A percentile compares a stretch with the other conserved stretches of the same genome.
Conservation (phyloP, 106 monocot species). For the Acorus gramineus region DNA sequence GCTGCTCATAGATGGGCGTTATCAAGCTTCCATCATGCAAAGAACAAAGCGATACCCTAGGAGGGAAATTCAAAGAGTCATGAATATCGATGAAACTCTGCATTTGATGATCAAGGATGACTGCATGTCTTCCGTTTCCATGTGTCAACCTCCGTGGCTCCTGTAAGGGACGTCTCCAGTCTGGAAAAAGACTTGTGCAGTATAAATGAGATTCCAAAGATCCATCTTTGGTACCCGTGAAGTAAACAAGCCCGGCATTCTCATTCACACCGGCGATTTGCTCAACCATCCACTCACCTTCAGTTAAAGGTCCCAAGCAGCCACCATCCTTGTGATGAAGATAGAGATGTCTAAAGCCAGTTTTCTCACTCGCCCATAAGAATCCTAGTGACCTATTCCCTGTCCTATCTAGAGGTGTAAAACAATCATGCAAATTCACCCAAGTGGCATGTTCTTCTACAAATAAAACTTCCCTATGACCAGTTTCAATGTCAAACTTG, state of each 20-base stretch:
- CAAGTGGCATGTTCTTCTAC: conserved; percentile 70
- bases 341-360: conserved; percentile 91
- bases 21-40: conserved; percentile 72
- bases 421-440: conserved; percentile 91
- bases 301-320: conserved; percentile 79
- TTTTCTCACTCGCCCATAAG: conserved; percentile 95
- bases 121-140: conserved; percentile 69
- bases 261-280: conserved; percentile 91
- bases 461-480: conserved; percentile 49
- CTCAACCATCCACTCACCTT: conserved; percentile 97
- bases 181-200: conserved; percentile 51
- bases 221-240: conserved; percentile 87
- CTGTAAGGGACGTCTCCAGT: conserved; percentile 60
- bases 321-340: conserved; percentile 66
- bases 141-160: conserved; percentile 62
- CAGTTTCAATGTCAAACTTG: conserved; percentile 65
- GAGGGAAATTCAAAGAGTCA: conserved; percentile 66
- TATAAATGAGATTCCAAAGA: conserved; percentile 73
- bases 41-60: conserved; percentile 63
- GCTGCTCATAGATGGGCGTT: conserved; percentile 69
- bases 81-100: conserved; percentile 83
- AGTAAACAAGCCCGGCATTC: conserved; percentile 68
- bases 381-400: conserved; percentile 43
- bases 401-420: conserved; percentile 75
- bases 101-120: conserved; percentile 88